These are phyloP conservation scores for Bipolaris zeicola DNA, from an alignment of 2,329 filamentous ascomycete genomes.

Conservation along the genomic window DNA sequence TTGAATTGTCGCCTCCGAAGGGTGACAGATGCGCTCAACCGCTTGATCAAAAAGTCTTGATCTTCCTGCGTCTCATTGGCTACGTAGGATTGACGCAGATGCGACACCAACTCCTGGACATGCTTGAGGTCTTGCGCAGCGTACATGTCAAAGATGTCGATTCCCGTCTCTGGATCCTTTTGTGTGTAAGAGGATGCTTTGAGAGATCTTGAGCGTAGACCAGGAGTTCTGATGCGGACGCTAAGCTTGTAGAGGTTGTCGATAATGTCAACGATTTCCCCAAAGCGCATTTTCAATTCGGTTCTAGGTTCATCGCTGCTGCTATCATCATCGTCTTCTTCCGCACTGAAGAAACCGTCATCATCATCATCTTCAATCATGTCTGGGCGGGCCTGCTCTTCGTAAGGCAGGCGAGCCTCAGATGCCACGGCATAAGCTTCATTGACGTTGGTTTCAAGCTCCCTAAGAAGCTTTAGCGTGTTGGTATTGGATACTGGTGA, in stretches of 20 bases:
- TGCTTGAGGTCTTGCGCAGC: slow-evolving; percentile 38
- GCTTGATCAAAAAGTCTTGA: slow-evolving; percentile 30
- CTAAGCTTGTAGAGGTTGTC: slow-evolving; percentile 48
- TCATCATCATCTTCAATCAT: slow-evolving; percentile 28
- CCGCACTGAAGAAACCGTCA: slow-evolving; percentile 35
- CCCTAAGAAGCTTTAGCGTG: slow-evolving; percentile 41
- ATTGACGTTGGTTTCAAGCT: slow-evolving; percentile 39
- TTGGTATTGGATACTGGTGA: slow-evolving; percentile 43
- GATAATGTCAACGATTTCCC: slow-evolving; percentile 45
- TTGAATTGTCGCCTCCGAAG: slow-evolving; percentile 46
- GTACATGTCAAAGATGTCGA: slow-evolving; percentile 43
- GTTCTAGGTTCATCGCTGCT: slow-evolving; percentile 29
- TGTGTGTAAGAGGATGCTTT: slow-evolving; percentile 44
- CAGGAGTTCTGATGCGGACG: slow-evolving; percentile 45
- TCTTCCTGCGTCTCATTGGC: slow-evolving; percentile 11
- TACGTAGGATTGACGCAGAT: slow-evolving; percentile 26
- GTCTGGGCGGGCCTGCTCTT: slow-evolving; percentile 30
- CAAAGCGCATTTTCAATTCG: slow-evolving; percentile 45
- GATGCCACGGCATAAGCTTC: slow-evolving; percentile 36
- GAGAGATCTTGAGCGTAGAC: slow-evolving; percentile 41
- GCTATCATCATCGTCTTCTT: slow-evolving; percentile 32
- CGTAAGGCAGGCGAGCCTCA: slow-evolving; percentile 41
- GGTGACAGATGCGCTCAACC: slow-evolving; percentile 40
- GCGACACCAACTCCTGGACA: slow-evolving; percentile 36
- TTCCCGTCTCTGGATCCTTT: slow-evolving; percentile 44